Evolutionary conservation across 208 protist genomes (phyloP).

Genomic region (Leishmania tarentolae): DNA sequence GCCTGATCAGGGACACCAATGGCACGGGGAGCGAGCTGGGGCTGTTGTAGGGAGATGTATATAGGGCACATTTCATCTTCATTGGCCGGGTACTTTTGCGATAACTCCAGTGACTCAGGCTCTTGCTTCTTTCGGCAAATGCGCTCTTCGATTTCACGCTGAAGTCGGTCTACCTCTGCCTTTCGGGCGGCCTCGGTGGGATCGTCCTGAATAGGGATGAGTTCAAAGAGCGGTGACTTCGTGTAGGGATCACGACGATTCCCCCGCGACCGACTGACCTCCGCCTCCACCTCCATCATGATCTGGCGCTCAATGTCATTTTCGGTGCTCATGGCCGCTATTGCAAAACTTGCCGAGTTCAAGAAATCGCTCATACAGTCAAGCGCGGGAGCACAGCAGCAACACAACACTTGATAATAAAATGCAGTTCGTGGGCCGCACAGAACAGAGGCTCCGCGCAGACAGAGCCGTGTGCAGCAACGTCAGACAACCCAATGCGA

Average conservation of each 20-base stretch:
- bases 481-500: too few relatives aligned
- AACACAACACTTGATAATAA: not conserved
- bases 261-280: constrained; percentile 44
- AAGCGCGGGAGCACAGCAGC: not conserved
- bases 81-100: constrained; percentile 12
- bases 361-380: not conserved
- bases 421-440: not conserved
- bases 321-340: constrained; percentile 33
- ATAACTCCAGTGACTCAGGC: constrained; percentile 57
- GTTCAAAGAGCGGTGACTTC: constrained; percentile 41
- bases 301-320: constrained; percentile 77
- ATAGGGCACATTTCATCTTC: not conserved
- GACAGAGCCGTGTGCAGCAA: not conserved
- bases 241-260: constrained; percentile 17
- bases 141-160: constrained; percentile 53
- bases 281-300: constrained; percentile 82
- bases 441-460: not conserved
- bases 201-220: constrained; percentile 45
- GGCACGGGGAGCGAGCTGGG: not conserved
- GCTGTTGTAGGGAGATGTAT: not conserved
- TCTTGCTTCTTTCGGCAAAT: constrained; percentile 45
- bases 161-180: constrained; percentile 44
- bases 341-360: not conserved
- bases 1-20: not conserved
- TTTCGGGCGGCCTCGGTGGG: constrained; percentile 17